Evolutionary conservation across 2,329 filamentous ascomycete genomes (phyloP), one percentile per base, ranked within the genome.

Genomic region (Penicillium occitanis): DNA sequence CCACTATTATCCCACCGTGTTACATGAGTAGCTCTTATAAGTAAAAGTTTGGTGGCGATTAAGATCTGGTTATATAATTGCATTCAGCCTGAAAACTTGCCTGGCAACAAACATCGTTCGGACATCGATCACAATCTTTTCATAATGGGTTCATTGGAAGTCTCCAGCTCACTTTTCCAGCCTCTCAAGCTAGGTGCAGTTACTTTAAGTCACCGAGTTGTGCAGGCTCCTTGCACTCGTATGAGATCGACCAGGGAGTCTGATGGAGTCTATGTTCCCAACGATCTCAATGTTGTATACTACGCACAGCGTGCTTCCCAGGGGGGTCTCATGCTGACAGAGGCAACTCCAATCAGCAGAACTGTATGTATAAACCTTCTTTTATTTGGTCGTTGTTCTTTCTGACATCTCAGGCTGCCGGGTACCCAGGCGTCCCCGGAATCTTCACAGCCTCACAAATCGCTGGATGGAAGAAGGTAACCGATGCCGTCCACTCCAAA

Each of bases 401-500:
- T 69, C 69, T 78, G 61, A 83, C 71, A 73, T 69, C 75, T 8
- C 74, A 78, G 69, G 78, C 74, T 48, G 80, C 80, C 48, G 80
- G 82, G 51, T 82, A 80, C 68, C 76, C 75, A 40, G 82, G 85
- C 64, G 79, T 82, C 1, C 86, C 88, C 0, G 86, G 85, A 51
- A 85, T 87, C 68, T 87, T 80, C 28, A 55, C 50, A 17, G 28
- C 50, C 50, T 55, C 50, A 33, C 86, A 89, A 66, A 77, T 87
- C n/a, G 78, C 77, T 1, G 83, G 79, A 0, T 90, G 88, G 88
- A 84, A 82, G 69, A 75, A 80, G 3, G 78, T 90, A 40, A 86
- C 84, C 1, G 81, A 86, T 19, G 84, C 82, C 0, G 86, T 90
- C 0, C 88, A 91, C 70, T 77, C 78, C 30, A 87, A 86, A 68